Conservation (phyloP, 2,329 filamentous ascomycete species). For the Davidsoniella eucalypti region DNA sequence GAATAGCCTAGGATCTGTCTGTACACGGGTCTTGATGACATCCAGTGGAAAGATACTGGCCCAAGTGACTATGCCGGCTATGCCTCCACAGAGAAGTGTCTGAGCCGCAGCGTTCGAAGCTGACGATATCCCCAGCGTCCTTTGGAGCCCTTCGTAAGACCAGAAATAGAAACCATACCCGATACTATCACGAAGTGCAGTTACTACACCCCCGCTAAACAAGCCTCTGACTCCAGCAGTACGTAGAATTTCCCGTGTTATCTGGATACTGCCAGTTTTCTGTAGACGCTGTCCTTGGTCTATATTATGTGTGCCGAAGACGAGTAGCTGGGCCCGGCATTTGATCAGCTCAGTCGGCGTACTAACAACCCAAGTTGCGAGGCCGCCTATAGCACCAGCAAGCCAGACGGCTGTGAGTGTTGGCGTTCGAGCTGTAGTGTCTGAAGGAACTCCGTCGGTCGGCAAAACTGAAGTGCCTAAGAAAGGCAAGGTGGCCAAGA, state of each 20-base stretch:
- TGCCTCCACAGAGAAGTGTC: conserved; percentile 65
- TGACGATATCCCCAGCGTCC: conserved; percentile 25
- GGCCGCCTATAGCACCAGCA: conserved; percentile 64
- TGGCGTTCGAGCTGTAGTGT: conserved; percentile 21
- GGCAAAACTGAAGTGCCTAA: conserved; percentile 8
- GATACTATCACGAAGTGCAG: conserved; percentile 66
- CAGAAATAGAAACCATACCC: conserved; percentile 98
- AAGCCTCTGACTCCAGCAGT: conserved; percentile 48
- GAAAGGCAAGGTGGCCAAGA: neutral
- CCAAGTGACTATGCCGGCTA: conserved; percentile 83
- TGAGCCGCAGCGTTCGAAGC: conserved; percentile 35
- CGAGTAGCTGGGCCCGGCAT: conserved; percentile 60
- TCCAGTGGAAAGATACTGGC: conserved; percentile 80
- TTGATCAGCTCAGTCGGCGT: conserved; percentile 85
- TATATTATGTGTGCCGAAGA: conserved; percentile 16
- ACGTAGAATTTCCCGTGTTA: conserved; percentile 44
- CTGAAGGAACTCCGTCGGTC: conserved; percentile 14
- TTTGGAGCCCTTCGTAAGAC: conserved; percentile 67
- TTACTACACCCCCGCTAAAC: conserved; percentile 68
- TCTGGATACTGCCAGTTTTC: conserved; percentile 16
- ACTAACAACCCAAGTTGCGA: conserved; percentile 73
- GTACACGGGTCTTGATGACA: conserved; percentile 82
- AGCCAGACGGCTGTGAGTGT: conserved; percentile 52
- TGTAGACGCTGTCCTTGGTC: too few species aligned
- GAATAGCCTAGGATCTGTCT: conserved; percentile 23